Conservation (phyloP, 116 monocot species). For the Posidonia oceanica region DNA sequence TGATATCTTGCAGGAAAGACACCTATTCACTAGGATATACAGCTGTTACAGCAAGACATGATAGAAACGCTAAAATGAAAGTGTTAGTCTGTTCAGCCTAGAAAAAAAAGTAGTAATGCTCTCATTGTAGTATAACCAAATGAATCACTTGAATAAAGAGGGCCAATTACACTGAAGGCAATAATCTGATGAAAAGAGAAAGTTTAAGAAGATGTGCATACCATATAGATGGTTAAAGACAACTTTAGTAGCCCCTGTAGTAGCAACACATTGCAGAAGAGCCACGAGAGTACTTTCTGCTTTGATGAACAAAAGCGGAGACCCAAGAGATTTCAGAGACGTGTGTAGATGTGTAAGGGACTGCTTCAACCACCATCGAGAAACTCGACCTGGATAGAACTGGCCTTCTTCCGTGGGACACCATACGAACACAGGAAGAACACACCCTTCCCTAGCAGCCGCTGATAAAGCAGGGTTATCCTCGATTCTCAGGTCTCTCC, state of each 20-base stretch:
- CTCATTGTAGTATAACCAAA: background rate
- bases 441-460: conserved; percentile 40
- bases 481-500: conserved; percentile 86
- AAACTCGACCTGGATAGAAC: conserved; percentile 69
- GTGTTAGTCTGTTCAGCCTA: no score
- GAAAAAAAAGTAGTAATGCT: no score
- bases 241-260: conserved; percentile 44
- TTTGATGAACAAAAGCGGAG: conserved; percentile 38
- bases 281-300: conserved; percentile 50
- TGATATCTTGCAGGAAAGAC: no score
- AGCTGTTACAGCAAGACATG: no score
- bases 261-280: conserved; percentile 42
- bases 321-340: conserved; percentile 56
- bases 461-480: conserved; percentile 68
- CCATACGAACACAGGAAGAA: conserved; percentile 81
- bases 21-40: no score
- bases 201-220: conserved; percentile 6
- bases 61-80: no score
- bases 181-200: background rate
- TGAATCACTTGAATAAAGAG: background rate
- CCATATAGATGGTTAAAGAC: conserved; percentile 76
- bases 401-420: conserved; percentile 62
- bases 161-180: background rate
- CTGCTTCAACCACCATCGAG: conserved; percentile 89
- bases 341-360: conserved; percentile 46